Evolutionary conservation across 2,329 filamentous ascomycete genomes (phyloP).

Genomic region (Calonectria honghensis): DNA sequence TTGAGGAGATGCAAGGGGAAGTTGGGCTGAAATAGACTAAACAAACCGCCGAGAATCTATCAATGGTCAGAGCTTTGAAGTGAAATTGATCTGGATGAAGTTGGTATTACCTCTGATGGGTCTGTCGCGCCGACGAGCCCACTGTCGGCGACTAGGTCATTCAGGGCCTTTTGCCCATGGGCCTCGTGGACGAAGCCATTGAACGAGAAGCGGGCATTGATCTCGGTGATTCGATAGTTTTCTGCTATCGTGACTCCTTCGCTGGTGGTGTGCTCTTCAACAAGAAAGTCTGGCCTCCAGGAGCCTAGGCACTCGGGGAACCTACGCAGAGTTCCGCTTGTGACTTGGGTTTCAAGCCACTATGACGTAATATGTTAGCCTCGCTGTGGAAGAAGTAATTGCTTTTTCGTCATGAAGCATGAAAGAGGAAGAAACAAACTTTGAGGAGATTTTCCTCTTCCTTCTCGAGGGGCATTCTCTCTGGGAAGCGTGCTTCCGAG

Average conservation of each 20-base stretch:
- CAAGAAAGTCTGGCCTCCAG: constrained; percentile 64
- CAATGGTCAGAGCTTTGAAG: constrained; percentile 20
- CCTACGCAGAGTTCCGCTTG: constrained; percentile 47
- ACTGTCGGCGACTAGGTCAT: constrained; percentile 29
- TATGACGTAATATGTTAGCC: constrained; percentile 33
- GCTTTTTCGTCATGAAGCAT: background rate
- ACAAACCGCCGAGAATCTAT: constrained; percentile 59
- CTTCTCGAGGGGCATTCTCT: constrained; percentile 59
- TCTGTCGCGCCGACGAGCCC: constrained; percentile 53
- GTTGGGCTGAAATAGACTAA: constrained; percentile 55
- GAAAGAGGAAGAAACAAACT: constrained; percentile 40
- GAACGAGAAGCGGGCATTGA: constrained; percentile 64
- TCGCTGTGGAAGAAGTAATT: background rate
- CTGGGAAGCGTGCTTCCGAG: constrained; percentile 53
- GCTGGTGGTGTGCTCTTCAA: constrained; percentile 53
- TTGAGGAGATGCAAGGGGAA: constrained; percentile 62
- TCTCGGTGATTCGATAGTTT: constrained; percentile 61
- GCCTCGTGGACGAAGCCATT: constrained; percentile 60
- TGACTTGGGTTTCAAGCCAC: constrained; percentile 57
- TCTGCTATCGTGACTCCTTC: constrained; percentile 41
- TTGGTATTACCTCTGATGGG: constrained; percentile 47
- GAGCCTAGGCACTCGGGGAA: constrained; percentile 56
- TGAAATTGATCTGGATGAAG: background rate
- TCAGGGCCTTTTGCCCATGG: constrained; percentile 57
- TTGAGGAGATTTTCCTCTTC: constrained; percentile 57